A percentile compares a stretch with the other conserved stretches of the same genome.
phyloP scores from a whole-genome alignment of 345 rosid species.

The Clarkia xantiana region DNA sequence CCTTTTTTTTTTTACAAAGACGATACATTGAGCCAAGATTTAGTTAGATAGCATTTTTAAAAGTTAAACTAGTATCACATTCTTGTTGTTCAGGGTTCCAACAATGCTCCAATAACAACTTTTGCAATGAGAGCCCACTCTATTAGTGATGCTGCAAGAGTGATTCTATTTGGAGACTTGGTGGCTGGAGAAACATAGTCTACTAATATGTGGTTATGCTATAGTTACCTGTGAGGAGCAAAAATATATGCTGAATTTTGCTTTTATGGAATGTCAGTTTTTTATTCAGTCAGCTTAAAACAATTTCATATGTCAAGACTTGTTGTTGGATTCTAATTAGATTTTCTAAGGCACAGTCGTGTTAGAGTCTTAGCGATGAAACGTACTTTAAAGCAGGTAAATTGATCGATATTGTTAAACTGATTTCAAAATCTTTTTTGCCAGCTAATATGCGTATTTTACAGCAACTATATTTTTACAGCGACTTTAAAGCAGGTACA shows the following conservation, averaged over 20 bases:
- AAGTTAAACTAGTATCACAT: too few species aligned
- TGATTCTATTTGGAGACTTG: slow-evolving; percentile 98
- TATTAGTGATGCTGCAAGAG: slow-evolving; percentile 89
- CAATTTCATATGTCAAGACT: background rate
- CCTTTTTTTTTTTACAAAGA: background rate
- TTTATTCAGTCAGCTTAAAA: slow-evolving; percentile 1
- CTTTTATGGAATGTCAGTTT: slow-evolving; percentile 99
- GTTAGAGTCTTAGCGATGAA: slow-evolving; percentile 87
- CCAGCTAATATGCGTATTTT: too few species aligned
- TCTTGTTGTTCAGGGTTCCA: slow-evolving; percentile 60
- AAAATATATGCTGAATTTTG: slow-evolving; percentile 83
- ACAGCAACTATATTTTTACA: slow-evolving; percentile 2
- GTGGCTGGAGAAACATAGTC: slow-evolving; percentile 94
- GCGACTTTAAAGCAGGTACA: too few species aligned
- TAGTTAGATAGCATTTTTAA: too few species aligned
- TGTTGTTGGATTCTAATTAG: background rate
- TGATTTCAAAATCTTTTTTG: too few species aligned
- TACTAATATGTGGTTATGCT: too few species aligned
- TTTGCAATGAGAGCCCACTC: slow-evolving; percentile 97
- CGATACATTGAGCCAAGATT: too few species aligned
- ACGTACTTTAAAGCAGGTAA: slow-evolving; percentile 60
- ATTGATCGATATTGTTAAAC: background rate
- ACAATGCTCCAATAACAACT: slow-evolving; percentile 97
- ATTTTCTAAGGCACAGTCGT: slow-evolving; percentile 56
- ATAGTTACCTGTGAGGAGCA: too few species aligned